Evolutionary conservation across 345 rosid genomes (phyloP).

Genomic region (Brassica nigra): DNA sequence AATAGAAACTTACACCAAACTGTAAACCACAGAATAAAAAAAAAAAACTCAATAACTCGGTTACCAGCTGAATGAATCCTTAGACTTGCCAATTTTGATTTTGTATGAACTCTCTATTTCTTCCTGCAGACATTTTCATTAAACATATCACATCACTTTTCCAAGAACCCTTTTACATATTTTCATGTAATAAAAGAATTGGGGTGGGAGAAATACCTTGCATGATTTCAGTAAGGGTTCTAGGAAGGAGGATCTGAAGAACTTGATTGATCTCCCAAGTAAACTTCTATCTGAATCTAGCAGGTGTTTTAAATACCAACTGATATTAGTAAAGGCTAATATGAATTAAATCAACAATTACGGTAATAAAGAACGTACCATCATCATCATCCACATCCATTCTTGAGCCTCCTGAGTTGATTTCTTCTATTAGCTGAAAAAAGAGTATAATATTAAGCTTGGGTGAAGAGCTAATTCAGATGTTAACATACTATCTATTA

Average conservation of each 20-base stretch:
- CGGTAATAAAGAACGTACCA: constrained; percentile 14
- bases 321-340: background rate
- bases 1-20: background rate
- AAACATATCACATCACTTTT: constrained; percentile 4
- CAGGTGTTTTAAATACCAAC: constrained; percentile 11
- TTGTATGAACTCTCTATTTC: constrained; percentile 66
- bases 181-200: background rate
- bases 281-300: constrained; percentile 77
- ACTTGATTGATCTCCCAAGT: constrained; percentile 62
- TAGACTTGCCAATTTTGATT: constrained; percentile 58
- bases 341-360: background rate
- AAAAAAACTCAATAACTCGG: background rate
- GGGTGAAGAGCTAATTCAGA: background rate
- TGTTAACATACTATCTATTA: background rate
- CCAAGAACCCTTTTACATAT: background rate
- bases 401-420: constrained; percentile 57
- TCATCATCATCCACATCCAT: constrained; percentile 47
- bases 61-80: constrained; percentile 69
- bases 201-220: constrained; percentile 54
- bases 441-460: background rate
- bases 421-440: constrained; percentile 78
- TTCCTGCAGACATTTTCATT: constrained; percentile 54
- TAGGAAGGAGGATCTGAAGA: constrained; percentile 84
- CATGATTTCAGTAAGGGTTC: constrained; percentile 84
- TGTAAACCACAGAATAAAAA: background rate